A percentile compares a stretch with the other conserved stretches of the same genome.
Conservation (phyloP, 345 rosid species). For the Citropsis articulata region DNA sequence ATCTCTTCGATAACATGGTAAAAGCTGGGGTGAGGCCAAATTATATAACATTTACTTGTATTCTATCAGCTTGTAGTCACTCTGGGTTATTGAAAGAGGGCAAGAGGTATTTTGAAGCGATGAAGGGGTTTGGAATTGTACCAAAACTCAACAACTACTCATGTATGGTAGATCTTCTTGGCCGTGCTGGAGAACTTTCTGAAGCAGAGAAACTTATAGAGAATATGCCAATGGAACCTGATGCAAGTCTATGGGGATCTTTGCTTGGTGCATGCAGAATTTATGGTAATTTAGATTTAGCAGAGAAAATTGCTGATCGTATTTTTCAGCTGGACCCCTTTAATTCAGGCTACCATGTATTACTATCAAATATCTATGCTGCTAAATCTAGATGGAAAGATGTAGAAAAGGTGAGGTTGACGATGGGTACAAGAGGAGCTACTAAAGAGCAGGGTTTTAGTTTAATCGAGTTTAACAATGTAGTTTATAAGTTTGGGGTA, state of each 20-base stretch:
- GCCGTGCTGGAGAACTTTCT: not conserved
- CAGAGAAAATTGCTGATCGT: not conserved
- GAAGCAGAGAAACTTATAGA: constrained; percentile 6
- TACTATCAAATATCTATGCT: constrained; percentile 8
- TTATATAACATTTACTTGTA: constrained; percentile 4
- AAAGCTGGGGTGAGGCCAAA: not conserved
- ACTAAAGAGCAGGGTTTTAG: constrained; percentile 8
- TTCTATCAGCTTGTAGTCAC: constrained; percentile 6
- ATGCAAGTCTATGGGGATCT: constrained; percentile 12
- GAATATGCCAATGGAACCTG: not conserved
- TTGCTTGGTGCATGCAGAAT: constrained; percentile 4
- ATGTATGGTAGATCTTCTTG: constrained; percentile 3
- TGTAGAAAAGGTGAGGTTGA: constrained; percentile 3
- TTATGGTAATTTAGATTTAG: constrained; percentile 9
- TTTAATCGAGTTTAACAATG: not conserved
- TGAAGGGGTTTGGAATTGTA: not conserved
- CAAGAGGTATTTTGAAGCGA: not conserved
- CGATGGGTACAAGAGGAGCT: constrained; percentile 4
- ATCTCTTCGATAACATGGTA: constrained; percentile 1
- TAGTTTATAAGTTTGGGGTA: not conserved
- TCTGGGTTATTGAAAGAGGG: constrained; percentile 5
- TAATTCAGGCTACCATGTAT: constrained; percentile 1
- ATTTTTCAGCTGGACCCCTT: constrained; percentile 8
- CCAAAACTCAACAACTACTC: constrained; percentile 2
- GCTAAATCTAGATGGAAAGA: constrained; percentile 10